A percentile compares a stretch with the other conserved stretches of the same genome.
phyloP scores from a whole-genome alignment of 306 rosid species.

The Calophaca sinica region DNA sequence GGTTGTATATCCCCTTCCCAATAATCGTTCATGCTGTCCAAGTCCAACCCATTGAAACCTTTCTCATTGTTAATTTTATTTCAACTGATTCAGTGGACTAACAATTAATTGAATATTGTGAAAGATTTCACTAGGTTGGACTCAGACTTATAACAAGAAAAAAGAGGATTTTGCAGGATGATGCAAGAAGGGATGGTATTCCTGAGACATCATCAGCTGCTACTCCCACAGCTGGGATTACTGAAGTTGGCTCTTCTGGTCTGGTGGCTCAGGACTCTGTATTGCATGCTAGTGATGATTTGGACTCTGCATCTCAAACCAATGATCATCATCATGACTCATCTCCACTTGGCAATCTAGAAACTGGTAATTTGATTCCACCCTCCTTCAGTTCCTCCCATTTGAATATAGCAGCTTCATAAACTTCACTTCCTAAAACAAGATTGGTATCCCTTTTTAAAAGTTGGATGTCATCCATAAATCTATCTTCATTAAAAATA shows the following conservation, averaged over 20 bases:
- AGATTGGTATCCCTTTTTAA: constrained; percentile 8
- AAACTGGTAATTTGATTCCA: constrained; percentile 36
- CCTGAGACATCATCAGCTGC: constrained; percentile 44
- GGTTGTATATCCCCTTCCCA: too few species aligned
- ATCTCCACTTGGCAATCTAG: constrained; percentile 33
- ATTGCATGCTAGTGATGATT: constrained; percentile 10
- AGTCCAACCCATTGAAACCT: too few species aligned
- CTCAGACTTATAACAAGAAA: background rate
- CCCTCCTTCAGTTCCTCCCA: background rate
- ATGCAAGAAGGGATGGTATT: constrained; percentile 30
- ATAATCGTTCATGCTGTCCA: too few species aligned
- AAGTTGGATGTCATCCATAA: background rate
- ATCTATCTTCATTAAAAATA: background rate
- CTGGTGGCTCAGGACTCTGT: background rate
- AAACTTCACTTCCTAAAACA: background rate
- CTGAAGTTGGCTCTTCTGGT: constrained; percentile 47
- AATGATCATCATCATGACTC: constrained; percentile 25
- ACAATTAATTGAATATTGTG: too few species aligned
- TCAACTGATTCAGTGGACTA: too few species aligned
- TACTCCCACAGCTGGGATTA: constrained; percentile 30
- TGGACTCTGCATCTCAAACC: constrained; percentile 42
- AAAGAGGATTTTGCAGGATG: constrained; percentile 37
- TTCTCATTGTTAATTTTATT: too few species aligned
- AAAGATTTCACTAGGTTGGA: too few species aligned
- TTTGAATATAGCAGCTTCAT: constrained; percentile 23